Conservation (phyloP, 2,329 filamentous ascomycete species). For the Cordyceps tenuipes region DNA sequence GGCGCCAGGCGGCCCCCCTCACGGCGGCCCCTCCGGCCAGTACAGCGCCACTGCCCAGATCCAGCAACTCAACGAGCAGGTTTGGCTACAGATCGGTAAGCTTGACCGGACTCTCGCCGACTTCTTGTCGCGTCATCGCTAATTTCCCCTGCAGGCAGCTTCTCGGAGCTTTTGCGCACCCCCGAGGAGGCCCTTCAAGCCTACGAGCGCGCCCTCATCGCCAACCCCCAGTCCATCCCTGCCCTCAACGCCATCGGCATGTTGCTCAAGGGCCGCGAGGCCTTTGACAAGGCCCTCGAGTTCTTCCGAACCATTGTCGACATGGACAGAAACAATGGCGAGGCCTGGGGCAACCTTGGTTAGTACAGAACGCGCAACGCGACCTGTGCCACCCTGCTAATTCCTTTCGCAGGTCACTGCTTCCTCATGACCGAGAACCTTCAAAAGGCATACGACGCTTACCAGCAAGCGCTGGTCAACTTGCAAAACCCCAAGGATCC, state of each 20-base stretch:
- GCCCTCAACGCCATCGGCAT: constrained; percentile 93
- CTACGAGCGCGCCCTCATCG: constrained; percentile 81
- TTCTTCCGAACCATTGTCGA: constrained; percentile 88
- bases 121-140: constrained; percentile 21
- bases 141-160: constrained; percentile 51
- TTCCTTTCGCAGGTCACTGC: constrained; percentile 66
- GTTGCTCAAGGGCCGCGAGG: constrained; percentile 84
- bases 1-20: constrained; percentile 45
- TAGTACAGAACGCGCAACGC: constrained; percentile 23
- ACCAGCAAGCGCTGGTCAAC: constrained; percentile 91
- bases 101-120: constrained; percentile 9
- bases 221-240: constrained; percentile 79
- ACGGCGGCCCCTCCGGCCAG: constrained; percentile 45
- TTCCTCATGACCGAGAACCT: constrained; percentile 98
- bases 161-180: constrained; percentile 81
- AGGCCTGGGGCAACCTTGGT: constrained; percentile 95
- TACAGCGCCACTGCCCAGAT: constrained; percentile 67
- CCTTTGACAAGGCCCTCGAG: constrained; percentile 89
- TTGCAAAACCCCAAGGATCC: constrained; percentile 93
- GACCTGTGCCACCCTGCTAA: background rate
- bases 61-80: constrained; percentile 69
- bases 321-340: constrained; percentile 80
- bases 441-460: constrained; percentile 92
- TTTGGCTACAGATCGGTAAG: constrained; percentile 89
- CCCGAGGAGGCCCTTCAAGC: constrained; percentile 81